Evolutionary conservation across 2,329 filamentous ascomycete genomes (phyloP).

Genomic region (Celoporthe dispersa): DNA sequence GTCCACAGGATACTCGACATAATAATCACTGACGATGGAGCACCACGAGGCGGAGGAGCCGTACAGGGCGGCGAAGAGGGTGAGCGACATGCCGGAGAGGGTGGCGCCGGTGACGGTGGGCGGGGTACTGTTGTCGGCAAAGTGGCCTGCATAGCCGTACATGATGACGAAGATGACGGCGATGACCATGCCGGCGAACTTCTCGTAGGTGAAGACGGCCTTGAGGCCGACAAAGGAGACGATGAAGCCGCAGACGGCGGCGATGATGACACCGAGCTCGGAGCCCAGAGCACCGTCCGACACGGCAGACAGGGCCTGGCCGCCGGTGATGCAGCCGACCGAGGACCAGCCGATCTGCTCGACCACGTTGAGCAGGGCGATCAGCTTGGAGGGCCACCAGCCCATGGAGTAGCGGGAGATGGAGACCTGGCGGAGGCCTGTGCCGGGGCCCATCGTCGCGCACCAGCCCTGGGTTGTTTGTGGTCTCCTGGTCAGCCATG

Average conservation of each 20-base stretch:
- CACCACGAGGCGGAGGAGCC: constrained; percentile 54
- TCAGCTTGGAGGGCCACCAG: constrained; percentile 55
- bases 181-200: constrained; percentile 53
- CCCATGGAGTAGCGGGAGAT: constrained; percentile 55
- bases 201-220: constrained; percentile 53
- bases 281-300: constrained; percentile 49
- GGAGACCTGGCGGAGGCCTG: constrained; percentile 55
- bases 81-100: constrained; percentile 46
- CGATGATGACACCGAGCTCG: constrained; percentile 57
- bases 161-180: constrained; percentile 55
- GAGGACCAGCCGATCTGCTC: constrained; percentile 57
- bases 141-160: constrained; percentile 49
- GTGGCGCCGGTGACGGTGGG: constrained; percentile 42
- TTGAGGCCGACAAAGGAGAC: constrained; percentile 58
- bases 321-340: constrained; percentile 56
- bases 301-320: constrained; percentile 52
- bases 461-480: constrained; percentile 47
- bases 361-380: constrained; percentile 54
- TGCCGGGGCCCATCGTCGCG: constrained; percentile 54
- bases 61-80: constrained; percentile 50
- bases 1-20: constrained; percentile 52
- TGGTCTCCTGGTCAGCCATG: neutral
- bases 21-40: constrained; percentile 51
- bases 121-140: constrained; percentile 45
- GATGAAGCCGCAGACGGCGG: constrained; percentile 52